These are phyloP conservation scores for Phyllosticta citribraziliensis DNA, from an alignment of 2,329 filamentous ascomycete genomes.

Conservation along the genomic window DNA sequence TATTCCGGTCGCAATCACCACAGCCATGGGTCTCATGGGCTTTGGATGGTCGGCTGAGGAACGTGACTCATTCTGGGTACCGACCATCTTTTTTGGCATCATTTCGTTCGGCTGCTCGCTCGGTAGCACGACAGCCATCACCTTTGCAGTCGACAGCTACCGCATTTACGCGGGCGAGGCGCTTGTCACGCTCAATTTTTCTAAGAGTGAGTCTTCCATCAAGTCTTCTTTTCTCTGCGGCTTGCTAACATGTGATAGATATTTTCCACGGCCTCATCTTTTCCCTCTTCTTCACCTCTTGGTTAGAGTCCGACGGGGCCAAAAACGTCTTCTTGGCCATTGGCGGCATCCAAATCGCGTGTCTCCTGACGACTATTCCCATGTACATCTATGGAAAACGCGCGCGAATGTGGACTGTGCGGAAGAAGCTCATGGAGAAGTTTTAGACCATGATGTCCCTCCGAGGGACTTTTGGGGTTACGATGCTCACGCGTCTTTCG, in stretches of 20 bases:
- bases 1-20: constrained; percentile 65
- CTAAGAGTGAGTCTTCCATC: constrained; percentile 55
- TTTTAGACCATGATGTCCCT: constrained; percentile 34
- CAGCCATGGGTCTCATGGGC: constrained; percentile 79
- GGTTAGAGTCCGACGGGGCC: constrained; percentile 66
- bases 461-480: not conserved
- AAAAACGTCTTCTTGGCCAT: constrained; percentile 73
- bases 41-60: constrained; percentile 86
- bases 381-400: constrained; percentile 94
- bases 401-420: constrained; percentile 86
- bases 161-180: constrained; percentile 89
- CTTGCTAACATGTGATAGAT: constrained; percentile 34
- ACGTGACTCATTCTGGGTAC: constrained; percentile 75
- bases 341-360: constrained; percentile 73
- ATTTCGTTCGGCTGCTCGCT: constrained; percentile 88
- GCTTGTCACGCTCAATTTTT: constrained; percentile 86
- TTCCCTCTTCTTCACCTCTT: constrained; percentile 75
- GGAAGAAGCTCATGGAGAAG: constrained; percentile 78
- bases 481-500: not conserved
- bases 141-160: constrained; percentile 89
- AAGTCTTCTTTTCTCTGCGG: not conserved
- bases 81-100: constrained; percentile 85
- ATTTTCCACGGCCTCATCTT: constrained; percentile 85
- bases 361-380: constrained; percentile 66
- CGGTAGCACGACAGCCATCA: constrained; percentile 84